These are phyloP conservation scores for Leccinum uliginosum DNA, from an alignment of 768 basidiomycete genomes.

Conservation along the genomic window DNA sequence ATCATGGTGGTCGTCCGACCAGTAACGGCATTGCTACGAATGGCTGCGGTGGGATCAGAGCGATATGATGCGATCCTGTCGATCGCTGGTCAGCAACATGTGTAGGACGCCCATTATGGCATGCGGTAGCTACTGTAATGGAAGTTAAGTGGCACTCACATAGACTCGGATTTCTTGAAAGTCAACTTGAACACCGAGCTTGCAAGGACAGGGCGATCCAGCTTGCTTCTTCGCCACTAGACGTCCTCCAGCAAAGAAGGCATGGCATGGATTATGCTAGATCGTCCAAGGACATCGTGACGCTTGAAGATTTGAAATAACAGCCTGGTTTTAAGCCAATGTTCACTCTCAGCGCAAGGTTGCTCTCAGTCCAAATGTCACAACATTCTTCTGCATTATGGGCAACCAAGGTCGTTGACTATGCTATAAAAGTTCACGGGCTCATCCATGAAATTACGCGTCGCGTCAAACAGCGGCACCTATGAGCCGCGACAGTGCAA, in stretches of 20 bases:
- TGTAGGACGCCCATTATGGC: not conserved
- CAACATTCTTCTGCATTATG: not conserved
- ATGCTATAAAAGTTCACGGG: not conserved
- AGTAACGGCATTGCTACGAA: not conserved
- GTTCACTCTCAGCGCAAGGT: not conserved
- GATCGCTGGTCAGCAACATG: not conserved
- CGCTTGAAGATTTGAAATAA: not conserved
- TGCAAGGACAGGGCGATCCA: not conserved
- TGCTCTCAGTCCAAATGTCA: not conserved
- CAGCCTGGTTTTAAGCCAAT: not conserved
- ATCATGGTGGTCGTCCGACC: not conserved
- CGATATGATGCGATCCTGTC: not conserved
- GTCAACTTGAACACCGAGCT: not conserved
- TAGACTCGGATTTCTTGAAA: not conserved
- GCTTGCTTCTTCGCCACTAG: not conserved
- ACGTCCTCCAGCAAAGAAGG: not conserved
- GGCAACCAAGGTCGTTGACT: not conserved
- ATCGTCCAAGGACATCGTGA: not conserved
- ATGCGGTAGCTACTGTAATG: not conserved
- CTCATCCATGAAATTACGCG: not conserved
- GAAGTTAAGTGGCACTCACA: not conserved
- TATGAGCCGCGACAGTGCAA: constrained; percentile 36
- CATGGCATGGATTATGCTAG: not conserved
- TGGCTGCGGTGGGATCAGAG: not conserved
- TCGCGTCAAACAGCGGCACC: not conserved